Base-by-base conservation (phyloP, 2,329 filamentous ascomycete species). In the Colletotrichum sidae region DNA sequence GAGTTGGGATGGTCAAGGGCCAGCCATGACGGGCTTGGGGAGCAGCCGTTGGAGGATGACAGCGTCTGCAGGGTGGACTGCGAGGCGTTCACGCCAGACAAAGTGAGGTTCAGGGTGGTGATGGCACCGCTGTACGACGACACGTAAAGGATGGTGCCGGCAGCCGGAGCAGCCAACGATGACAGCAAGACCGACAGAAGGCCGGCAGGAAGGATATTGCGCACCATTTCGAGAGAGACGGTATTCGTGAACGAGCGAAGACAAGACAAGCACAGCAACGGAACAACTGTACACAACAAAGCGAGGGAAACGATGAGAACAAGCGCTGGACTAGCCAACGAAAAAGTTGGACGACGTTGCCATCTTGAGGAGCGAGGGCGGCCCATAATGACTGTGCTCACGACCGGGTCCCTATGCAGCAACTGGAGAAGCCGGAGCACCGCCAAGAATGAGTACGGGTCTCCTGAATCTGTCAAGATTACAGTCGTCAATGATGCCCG, bases 11-110 rank as follows among this genome's bases (percentile, higher is more conserved):
- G 74, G 71, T 88, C 84, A 17, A 88, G 79, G 17, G 85, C 85
- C 61, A 91, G 77, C 88, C 88, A 91, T 10, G 86, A 84, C 6
- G 88, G 85, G 65, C 82, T 84, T 2, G 78, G 75, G 9, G 80
- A 84, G 74, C 88, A 90, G 39, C 77, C 78, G 55, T 78, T 79
- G 25, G 79, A 80, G 3, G 75, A 74, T 55, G 80, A 79, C 15
- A 84, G 74, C 17, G 75, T 71, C 69, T 78, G 74, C 65, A 89
- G 80, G 60, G 71, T 71, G 51, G 65, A 60, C 59, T 69, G 55
- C 44, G 66, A 59, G 62, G 69, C 61, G 68, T 68, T 69, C 65
- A 68, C 51, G 57, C 68, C 69, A 33, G 71, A 68, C 59, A 74
- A 64, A 59, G 73, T 79, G 61, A 84, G 73, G 66, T 81, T 78